A percentile compares a stretch with the other conserved stretches of the same genome.
Evolutionary conservation across 257 asterid genomes (phyloP).

Genomic region (Apocynum venetum): DNA sequence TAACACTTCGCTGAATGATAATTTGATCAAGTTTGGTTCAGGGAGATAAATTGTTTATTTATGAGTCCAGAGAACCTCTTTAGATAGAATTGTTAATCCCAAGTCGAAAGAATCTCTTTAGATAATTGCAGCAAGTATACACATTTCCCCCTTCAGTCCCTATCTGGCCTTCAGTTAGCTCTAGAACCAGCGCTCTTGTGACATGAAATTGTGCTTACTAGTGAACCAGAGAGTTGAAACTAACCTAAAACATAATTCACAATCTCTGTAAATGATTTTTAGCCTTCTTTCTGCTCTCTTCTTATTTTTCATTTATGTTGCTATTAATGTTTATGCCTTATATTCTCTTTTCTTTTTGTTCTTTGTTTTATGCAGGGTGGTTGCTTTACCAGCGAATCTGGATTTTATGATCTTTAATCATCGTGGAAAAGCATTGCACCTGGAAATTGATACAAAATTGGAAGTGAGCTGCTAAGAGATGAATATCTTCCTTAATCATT

Average conservation of each 20-base stretch:
- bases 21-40: background rate
- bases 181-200: background rate
- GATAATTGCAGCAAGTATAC: background rate
- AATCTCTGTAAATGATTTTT: too few species aligned
- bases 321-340: background rate
- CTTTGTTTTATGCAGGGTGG: slow-evolving; percentile 53
- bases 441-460: slow-evolving; percentile 50
- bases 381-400: slow-evolving; percentile 70
- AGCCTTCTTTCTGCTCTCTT: background rate
- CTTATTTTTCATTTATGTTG: too few species aligned
- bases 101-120: background rate
- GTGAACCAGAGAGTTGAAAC: background rate
- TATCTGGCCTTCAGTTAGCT: background rate
- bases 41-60: background rate
- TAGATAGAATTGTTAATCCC: background rate
- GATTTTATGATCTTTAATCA: slow-evolving; percentile 95
- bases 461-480: slow-evolving; percentile 9
- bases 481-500: background rate
- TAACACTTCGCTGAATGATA: background rate
- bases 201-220: background rate
- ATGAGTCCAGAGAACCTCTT: too few species aligned
- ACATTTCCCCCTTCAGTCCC: background rate
- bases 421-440: slow-evolving; percentile 80
- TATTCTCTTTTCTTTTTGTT: background rate
- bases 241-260: background rate